phyloP scores from a whole-genome alignment of 108 stramenopile species.

The Cyclotella kingstonii region DNA sequence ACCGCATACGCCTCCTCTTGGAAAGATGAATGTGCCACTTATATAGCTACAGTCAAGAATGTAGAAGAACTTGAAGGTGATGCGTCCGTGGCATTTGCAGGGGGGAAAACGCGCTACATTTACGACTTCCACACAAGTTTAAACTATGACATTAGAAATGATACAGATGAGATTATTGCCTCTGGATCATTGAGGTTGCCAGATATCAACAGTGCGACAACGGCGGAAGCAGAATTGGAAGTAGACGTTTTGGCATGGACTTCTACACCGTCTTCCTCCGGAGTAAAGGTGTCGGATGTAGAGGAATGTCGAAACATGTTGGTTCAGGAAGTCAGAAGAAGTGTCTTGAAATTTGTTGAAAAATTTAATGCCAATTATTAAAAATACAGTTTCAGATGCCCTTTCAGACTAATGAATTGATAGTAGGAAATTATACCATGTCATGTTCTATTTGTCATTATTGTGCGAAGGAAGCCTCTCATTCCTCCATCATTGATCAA shows the following conservation, averaged over 20 bases:
- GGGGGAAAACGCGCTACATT: conserved; percentile 93
- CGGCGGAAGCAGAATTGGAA: conserved; percentile 63
- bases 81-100: conserved; percentile 86
- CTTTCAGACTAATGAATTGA: too few relatives aligned
- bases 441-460: too few relatives aligned
- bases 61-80: conserved; percentile 85
- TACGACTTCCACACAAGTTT: conserved; percentile 82
- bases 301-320: conserved; percentile 43
- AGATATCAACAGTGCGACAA: conserved; percentile 72
- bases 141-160: conserved; percentile 64
- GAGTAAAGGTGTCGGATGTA: conserved; percentile 14
- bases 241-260: conserved; percentile 61
- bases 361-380: conserved; percentile 66
- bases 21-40: conserved; percentile 2
- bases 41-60: conserved; percentile 46
- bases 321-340: conserved; percentile 54
- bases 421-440: too few relatives aligned
- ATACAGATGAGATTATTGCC: conserved; percentile 55
- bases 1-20: conserved; percentile 14
- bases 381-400: too few relatives aligned
- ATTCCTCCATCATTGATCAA: too few relatives aligned
- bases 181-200: conserved; percentile 66
- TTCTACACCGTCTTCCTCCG: conserved; percentile 46
- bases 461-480: too few relatives aligned
- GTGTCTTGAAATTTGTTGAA: conserved; percentile 65